phyloP scores from a whole-genome alignment of 257 asterid genomes.

The Solanum raphanifolium region DNA sequence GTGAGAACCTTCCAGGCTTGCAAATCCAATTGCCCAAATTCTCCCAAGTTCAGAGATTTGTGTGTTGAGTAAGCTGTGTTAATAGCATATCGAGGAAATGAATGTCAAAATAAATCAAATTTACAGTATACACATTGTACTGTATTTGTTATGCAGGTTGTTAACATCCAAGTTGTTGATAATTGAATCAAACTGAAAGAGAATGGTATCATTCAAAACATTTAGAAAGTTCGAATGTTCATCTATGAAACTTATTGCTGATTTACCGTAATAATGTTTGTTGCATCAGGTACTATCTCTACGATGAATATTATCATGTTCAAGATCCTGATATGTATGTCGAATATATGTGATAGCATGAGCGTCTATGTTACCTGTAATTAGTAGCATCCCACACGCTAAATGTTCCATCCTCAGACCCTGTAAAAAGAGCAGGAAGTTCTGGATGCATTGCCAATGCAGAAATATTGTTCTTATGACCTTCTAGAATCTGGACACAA shows the following conservation, averaged over 20 bases:
- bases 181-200: too few species aligned
- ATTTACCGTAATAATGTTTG: not conserved
- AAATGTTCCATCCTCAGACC: constrained; percentile 97
- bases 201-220: too few species aligned
- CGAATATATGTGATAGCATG: not conserved
- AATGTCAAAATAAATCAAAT: not conserved
- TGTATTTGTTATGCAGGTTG: too few species aligned
- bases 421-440: constrained; percentile 88
- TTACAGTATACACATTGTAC: not conserved
- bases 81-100: not conserved
- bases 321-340: not conserved
- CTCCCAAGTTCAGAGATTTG: not conserved
- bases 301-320: not conserved
- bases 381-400: constrained; percentile 97
- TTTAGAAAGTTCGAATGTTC: too few species aligned
- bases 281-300: not conserved
- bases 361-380: constrained; percentile 41
- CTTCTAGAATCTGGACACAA: constrained; percentile 89
- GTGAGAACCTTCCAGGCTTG: not conserved
- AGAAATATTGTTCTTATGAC: constrained; percentile 94
- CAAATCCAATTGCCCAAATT: not conserved
- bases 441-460: constrained; percentile 96
- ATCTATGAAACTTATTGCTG: not conserved
- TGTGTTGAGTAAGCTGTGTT: not conserved
- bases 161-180: not conserved